phyloP scores from a whole-genome alignment of 148 eudicot species.

The Chenopodium quinoa region DNA sequence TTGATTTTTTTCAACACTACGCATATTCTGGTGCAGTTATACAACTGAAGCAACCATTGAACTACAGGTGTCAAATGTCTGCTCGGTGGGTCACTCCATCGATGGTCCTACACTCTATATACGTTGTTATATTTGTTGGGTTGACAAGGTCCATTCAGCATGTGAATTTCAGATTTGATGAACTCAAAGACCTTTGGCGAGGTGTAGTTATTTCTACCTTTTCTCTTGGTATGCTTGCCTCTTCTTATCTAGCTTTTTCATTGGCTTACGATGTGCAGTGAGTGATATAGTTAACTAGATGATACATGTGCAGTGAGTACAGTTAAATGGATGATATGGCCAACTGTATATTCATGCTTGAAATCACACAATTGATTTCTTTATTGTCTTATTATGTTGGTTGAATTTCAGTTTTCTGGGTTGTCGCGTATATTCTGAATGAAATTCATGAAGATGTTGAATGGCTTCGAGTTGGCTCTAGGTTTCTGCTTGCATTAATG shows the following conservation, averaged over 20 bases:
- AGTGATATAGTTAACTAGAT: neutral
- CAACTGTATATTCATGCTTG: neutral
- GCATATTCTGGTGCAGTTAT: slow-evolving; percentile 46
- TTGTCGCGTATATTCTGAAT: slow-evolving; percentile 58
- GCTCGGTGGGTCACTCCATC: slow-evolving; percentile 61
- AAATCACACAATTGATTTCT: neutral
- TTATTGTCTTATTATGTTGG: neutral
- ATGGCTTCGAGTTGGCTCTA: slow-evolving; percentile 71
- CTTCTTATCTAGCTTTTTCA: neutral
- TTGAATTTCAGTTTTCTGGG: slow-evolving; percentile 60
- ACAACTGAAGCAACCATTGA: slow-evolving; percentile 59
- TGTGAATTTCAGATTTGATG: slow-evolving; percentile 80
- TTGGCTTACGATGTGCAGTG: neutral
- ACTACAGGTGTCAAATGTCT: slow-evolving; percentile 70
- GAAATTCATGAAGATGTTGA: slow-evolving; percentile 60
- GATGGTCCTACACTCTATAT: slow-evolving; percentile 56
- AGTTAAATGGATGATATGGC: neutral
- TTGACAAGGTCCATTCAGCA: slow-evolving; percentile 67
- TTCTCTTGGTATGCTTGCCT: slow-evolving; percentile 54
- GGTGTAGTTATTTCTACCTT: slow-evolving; percentile 64
- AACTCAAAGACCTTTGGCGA: slow-evolving; percentile 92
- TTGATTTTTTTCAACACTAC: neutral
- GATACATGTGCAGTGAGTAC: neutral
- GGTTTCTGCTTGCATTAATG: slow-evolving; percentile 60
- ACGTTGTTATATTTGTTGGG: slow-evolving; percentile 64